Evolutionary conservation across 345 rosid species (phyloP), one percentile per base, ranked within the genome.

Genomic region (Ceriops zippeliana): DNA sequence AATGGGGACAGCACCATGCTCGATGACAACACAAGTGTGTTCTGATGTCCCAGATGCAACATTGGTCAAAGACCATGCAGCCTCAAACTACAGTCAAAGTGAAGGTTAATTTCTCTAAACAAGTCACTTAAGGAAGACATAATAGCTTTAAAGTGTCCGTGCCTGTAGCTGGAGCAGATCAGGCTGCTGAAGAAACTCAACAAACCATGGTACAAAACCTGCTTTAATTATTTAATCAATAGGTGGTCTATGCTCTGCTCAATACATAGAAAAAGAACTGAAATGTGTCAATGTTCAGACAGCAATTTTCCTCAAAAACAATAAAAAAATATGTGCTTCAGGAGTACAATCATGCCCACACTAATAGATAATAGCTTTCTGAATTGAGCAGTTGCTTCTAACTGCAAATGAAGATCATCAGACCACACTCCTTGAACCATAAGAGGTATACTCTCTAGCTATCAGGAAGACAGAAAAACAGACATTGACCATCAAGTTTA

Each of bases 121-220:
- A 24, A 58, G 21, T 16, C 10, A 51, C 7, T 52, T 52, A 15
- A 59, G 53, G 32, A 59, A n/a, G 21, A 47, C 1, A 62, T 6
- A 27, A 64, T 51, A 19, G 37, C 52, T 67, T n/a, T 6, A 31
- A 58, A n/a, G 35, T 64, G 53, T 34, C 37, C 70, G 38, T 61
- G 74, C 82, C 70, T 78, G 82, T 59, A 74, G 54, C 20, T 74
- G 78, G 11, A 78, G 78, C 7, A 74, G 56, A 74, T 78, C 78
- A 22, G 71, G 66, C 70, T 70, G 53, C 28, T 60, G 75, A 59
- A 78, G 82, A 34, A 78, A 78, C 69, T 78, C 82, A 58, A 81
- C 78, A 67, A 81, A 81, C 58, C 74, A 70, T 37, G 84, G 82
- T 26, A 81, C 78, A 37, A 75, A 78, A 6, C 84, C 82, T 7